Conservation (phyloP, 352 stramenopile species). For the Globisporangium mamillatum region DNA sequence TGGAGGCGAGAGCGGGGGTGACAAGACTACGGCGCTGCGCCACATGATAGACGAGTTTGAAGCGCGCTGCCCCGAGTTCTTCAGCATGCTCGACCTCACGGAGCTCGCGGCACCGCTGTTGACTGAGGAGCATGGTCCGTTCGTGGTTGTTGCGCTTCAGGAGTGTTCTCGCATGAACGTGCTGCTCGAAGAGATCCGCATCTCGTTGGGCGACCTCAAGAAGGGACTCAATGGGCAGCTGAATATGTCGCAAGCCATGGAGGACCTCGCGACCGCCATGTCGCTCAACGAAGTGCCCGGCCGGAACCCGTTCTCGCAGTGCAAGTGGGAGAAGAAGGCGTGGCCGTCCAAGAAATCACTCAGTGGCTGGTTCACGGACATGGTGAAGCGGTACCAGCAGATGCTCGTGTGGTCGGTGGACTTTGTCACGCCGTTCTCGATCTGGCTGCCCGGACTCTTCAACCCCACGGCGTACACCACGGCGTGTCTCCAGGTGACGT, state of each 20-base stretch:
- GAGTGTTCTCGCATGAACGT: constrained; percentile 95
- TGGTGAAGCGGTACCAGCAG: constrained; percentile 91
- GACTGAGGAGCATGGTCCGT: constrained; percentile 86
- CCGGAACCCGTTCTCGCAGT: constrained; percentile 94
- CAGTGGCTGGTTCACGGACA: constrained; percentile 90
- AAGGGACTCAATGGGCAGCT: constrained; percentile 95
- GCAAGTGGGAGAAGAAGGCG: constrained; percentile 95
- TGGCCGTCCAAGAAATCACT: constrained; percentile 94
- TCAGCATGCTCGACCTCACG: constrained; percentile 91
- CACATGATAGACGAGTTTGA: constrained; percentile 91
- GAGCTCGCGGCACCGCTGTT: constrained; percentile 87
- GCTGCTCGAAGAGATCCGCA: constrained; percentile 89
- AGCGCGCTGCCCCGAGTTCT: constrained; percentile 87
- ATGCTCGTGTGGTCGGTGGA: constrained; percentile 87
- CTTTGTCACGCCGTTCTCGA: constrained; percentile 91
- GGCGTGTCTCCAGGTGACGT: constrained; percentile 94
- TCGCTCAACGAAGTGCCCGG: constrained; percentile 93
- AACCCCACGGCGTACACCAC: constrained; percentile 96
- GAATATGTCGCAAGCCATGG: constrained; percentile 95
- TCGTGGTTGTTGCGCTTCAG: constrained; percentile 94
- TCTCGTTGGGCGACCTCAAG: constrained; percentile 91
- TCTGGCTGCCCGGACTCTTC: constrained; percentile 95
- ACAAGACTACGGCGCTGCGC: constrained; percentile 77
- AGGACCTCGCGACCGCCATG: constrained; percentile 91
- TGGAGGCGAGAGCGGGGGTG: constrained; percentile 58